phyloP scores from a whole-genome alignment of 768 basidiomycete genomes.

The Calvatia gigantea region DNA sequence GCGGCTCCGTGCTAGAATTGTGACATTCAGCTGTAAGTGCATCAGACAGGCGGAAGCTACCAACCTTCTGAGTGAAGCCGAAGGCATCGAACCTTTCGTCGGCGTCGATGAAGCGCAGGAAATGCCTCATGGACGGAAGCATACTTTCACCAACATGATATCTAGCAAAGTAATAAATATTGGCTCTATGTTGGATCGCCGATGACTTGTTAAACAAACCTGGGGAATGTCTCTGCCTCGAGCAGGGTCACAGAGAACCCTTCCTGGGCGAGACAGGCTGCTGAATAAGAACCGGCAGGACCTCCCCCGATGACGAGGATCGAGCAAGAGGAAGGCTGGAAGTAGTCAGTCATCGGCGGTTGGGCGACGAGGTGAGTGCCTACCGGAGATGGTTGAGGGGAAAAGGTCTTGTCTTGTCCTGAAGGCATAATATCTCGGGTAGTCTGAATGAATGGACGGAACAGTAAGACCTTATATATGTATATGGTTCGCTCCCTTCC shows the following conservation, averaged over 20 bases:
- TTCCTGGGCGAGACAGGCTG: constrained; percentile 51
- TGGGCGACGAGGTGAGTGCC: neutral
- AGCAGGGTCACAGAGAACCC: constrained; percentile 51
- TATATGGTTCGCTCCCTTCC: neutral
- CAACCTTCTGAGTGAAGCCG: constrained; percentile 33
- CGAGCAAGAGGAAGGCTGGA: constrained; percentile 22
- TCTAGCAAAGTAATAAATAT: constrained; percentile 15
- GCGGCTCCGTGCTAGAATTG: constrained; percentile 51
- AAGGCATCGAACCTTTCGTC: constrained; percentile 28
- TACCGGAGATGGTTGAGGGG: neutral
- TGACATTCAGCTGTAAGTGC: neutral
- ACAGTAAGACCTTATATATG: neutral
- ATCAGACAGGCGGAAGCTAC: neutral
- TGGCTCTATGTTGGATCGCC: neutral
- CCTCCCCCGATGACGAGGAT: constrained; percentile 50
- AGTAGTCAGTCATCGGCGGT: neutral
- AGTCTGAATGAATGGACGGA: neutral
- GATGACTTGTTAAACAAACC: constrained; percentile 22
- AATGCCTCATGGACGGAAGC: constrained; percentile 33
- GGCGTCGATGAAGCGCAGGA: constrained; percentile 32
- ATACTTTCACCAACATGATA: constrained; percentile 38
- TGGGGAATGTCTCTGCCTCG: constrained; percentile 53
- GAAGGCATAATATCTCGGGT: neutral
- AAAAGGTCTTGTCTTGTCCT: neutral
- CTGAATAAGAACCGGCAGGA: constrained; percentile 57